Percentiles rank a stretch among this genome's conserved stretches.
Evolutionary conservation across 768 basidiomycete species (phyloP).

Genomic region (Russula lepida): DNA sequence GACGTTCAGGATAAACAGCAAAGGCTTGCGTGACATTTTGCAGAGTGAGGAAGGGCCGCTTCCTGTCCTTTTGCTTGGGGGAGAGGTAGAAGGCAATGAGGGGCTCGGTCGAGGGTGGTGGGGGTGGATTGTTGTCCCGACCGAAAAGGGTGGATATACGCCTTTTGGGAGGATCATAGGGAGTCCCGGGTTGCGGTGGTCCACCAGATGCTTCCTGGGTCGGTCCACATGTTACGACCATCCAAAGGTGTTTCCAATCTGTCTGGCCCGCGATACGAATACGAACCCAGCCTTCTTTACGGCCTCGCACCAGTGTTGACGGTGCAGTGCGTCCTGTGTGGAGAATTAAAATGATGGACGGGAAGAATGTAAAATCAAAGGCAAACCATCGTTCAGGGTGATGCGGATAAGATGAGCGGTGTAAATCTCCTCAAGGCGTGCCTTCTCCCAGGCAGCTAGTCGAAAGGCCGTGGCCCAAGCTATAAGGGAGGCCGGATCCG

Average conservation of each 20-base stretch:
- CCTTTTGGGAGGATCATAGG: slow-evolving; percentile 29
- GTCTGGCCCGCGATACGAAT: slow-evolving; percentile 93
- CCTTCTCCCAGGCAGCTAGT: slow-evolving; percentile 90
- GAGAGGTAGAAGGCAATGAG: slow-evolving; percentile 52
- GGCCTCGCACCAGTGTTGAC: slow-evolving; percentile 57
- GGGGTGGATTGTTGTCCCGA: slow-evolving; percentile 34
- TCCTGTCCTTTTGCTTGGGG: slow-evolving; percentile 66
- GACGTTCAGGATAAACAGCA: slow-evolving; percentile 93
- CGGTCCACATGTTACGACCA: slow-evolving; percentile 52
- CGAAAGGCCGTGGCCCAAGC: slow-evolving; percentile 92
- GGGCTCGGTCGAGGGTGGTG: slow-evolving; percentile 28
- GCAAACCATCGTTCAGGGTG: slow-evolving; percentile 45
- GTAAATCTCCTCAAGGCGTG: slow-evolving; percentile 92
- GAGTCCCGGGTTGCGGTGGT: slow-evolving; percentile 23
- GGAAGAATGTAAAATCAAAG: background rate
- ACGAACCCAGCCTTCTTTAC: slow-evolving; percentile 87
- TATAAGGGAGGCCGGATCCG: slow-evolving; percentile 54
- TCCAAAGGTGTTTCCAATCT: slow-evolving; percentile 92
- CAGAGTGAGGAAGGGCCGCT: slow-evolving; percentile 62
- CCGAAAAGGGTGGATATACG: slow-evolving; percentile 64
- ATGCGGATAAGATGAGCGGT: slow-evolving; percentile 88
- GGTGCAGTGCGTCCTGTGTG: slow-evolving; percentile 40
- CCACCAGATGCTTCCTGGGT: slow-evolving; percentile 22
- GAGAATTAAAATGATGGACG: background rate
- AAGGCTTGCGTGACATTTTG: slow-evolving; percentile 73